Evolutionary conservation across 805 yeast genomes (phyloP).

Genomic region (Candida ulmi): DNA sequence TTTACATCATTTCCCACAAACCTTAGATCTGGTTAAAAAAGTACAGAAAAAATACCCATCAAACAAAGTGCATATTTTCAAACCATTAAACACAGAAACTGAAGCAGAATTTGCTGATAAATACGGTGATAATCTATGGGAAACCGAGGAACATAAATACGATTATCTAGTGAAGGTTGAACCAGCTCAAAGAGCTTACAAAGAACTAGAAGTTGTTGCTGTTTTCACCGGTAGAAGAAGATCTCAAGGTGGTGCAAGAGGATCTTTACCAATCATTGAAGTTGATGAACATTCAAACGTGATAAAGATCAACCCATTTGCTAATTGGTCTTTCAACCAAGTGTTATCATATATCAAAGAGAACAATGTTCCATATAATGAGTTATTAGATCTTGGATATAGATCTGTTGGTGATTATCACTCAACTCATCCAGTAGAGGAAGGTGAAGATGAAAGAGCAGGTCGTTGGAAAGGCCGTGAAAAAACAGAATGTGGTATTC

Average conservation of each 20-base stretch:
- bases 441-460: constrained; percentile 93
- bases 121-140: constrained; percentile 83
- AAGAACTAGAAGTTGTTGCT: constrained; percentile 65
- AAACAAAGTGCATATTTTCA: constrained; percentile 54
- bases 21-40: constrained; percentile 62
- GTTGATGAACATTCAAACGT: constrained; percentile 63
- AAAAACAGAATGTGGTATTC: constrained; percentile 96
- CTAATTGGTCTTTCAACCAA: constrained; percentile 71
- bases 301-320: constrained; percentile 84
- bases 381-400: constrained; percentile 77
- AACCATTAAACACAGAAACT: constrained; percentile 51
- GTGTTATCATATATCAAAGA: constrained; percentile 66
- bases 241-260: constrained; percentile 84
- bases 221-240: constrained; percentile 89
- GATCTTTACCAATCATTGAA: constrained; percentile 68
- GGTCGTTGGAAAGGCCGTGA: constrained; percentile 94
- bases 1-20: constrained; percentile 91
- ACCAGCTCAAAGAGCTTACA: constrained; percentile 83
- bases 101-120: constrained; percentile 58
- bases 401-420: constrained; percentile 95
- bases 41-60: constrained; percentile 52
- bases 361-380: constrained; percentile 80
- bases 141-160: constrained; percentile 69
- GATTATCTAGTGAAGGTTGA: constrained; percentile 90
- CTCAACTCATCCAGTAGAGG: constrained; percentile 82